phyloP scores from a whole-genome alignment of 148 eudicot species.

The Camellia japonica region DNA sequence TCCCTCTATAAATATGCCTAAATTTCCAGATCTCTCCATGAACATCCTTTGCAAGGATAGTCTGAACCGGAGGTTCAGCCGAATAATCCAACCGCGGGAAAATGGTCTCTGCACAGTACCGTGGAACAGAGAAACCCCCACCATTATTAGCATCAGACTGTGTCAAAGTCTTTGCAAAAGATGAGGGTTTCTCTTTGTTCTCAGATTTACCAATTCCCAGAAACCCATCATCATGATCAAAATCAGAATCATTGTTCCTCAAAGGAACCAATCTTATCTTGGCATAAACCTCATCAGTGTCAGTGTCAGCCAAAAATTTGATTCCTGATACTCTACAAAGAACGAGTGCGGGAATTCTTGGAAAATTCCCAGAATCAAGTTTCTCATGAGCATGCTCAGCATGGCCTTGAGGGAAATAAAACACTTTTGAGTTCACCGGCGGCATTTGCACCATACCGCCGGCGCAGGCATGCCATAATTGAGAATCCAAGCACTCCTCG shows the following conservation, averaged over 20 bases:
- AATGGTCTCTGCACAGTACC: slow-evolving; percentile 92
- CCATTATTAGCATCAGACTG: slow-evolving; percentile 97
- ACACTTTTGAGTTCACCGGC: slow-evolving; percentile 61
- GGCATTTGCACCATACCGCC: slow-evolving; percentile 95
- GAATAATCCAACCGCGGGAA: slow-evolving; percentile 75
- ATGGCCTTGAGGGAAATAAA: slow-evolving; percentile 89
- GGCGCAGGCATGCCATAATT: slow-evolving; percentile 94
- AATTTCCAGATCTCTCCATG: slow-evolving; percentile 83
- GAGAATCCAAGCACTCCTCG: slow-evolving; percentile 59
- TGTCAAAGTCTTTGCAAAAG: slow-evolving; percentile 83
- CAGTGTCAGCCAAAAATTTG: slow-evolving; percentile 59
- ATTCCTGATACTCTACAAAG: slow-evolving; percentile 52
- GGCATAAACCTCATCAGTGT: slow-evolving; percentile 77
- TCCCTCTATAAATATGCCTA: slow-evolving; percentile 90
- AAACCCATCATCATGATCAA: slow-evolving; percentile 28
- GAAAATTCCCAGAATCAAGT: slow-evolving; percentile 41
- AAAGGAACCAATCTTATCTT: slow-evolving; percentile 56
- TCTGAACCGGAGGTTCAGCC: slow-evolving; percentile 90
- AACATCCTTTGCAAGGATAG: slow-evolving; percentile 74
- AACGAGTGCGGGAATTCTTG: slow-evolving; percentile 48
- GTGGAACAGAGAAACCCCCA: slow-evolving; percentile 83
- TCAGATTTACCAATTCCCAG: slow-evolving; percentile 28
- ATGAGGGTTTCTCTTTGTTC: slow-evolving; percentile 47
- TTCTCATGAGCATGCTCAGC: slow-evolving; percentile 59
- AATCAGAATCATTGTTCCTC: slow-evolving; percentile 30